These are phyloP conservation scores for Chaetomium tenue DNA, from an alignment of 495 filamentous ascomycete genomes.

Conservation along the genomic window DNA sequence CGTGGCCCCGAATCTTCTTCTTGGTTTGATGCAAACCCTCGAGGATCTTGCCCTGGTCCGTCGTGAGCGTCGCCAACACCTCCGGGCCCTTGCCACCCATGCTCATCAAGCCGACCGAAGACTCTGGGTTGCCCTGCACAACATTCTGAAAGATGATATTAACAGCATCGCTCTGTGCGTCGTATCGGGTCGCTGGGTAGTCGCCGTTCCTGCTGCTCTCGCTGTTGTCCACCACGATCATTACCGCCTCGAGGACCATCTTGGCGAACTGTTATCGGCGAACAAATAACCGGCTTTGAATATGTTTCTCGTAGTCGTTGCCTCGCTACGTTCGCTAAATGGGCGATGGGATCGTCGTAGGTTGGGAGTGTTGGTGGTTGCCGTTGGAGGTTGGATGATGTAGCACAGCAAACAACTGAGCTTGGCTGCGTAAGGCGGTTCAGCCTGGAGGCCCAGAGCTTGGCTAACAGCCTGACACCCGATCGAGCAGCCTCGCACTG, in stretches of 20 bases:
- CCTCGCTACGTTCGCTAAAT: not conserved
- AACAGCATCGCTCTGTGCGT: constrained; percentile 92
- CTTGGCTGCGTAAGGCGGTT: constrained; percentile 33
- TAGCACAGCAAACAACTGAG: constrained; percentile 18
- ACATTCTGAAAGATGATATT: constrained; percentile 92
- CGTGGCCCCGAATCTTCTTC: constrained; percentile 87
- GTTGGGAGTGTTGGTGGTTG: not conserved
- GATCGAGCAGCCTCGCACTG: not conserved
- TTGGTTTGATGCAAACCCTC: constrained; percentile 92
- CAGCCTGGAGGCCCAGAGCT: constrained; percentile 21
- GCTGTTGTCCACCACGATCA: constrained; percentile 88
- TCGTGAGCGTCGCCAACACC: constrained; percentile 91
- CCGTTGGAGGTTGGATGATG: not conserved
- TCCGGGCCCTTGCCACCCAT: constrained; percentile 98
- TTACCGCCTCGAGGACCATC: constrained; percentile 65
- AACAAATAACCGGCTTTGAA: not conserved
- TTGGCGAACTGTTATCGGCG: constrained; percentile 31
- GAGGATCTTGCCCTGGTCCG: constrained; percentile 91
- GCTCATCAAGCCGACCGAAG: constrained; percentile 95
- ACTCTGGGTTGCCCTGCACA: constrained; percentile 92
- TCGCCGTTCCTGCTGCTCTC: constrained; percentile 97
- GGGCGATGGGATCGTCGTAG: not conserved
- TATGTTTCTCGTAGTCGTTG: not conserved
- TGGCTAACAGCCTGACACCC: not conserved
- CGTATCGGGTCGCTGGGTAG: constrained; percentile 89